phyloP scores from a whole-genome alignment of 345 rosid genomes.

The Combretum micranthum region DNA sequence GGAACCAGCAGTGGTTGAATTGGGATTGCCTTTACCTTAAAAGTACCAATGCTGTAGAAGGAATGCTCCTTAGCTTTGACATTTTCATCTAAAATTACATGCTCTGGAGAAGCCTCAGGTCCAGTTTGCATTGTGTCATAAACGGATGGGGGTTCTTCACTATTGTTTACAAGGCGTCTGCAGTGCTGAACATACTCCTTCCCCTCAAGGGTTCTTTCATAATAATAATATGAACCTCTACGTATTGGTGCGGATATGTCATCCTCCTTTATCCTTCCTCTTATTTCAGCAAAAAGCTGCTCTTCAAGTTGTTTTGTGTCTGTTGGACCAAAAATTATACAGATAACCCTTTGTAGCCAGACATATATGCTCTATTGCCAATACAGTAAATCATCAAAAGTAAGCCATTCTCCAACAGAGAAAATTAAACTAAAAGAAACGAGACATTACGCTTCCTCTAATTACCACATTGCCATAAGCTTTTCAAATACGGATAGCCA shows the following conservation, averaged over 20 bases:
- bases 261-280: constrained; percentile 81
- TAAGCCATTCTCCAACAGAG: no score
- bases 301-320: constrained; percentile 68
- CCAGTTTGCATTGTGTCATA: constrained; percentile 66
- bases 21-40: constrained; percentile 35
- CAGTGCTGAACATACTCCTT: constrained; percentile 84
- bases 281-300: constrained; percentile 59
- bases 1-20: background rate
- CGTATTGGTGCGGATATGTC: constrained; percentile 71
- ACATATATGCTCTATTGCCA: background rate
- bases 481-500: no score
- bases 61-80: constrained; percentile 45
- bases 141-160: constrained; percentile 47
- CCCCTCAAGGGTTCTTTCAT: constrained; percentile 60
- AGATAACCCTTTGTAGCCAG: no score
- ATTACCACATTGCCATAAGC: no score
- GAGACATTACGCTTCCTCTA: no score
- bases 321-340: constrained; percentile 10
- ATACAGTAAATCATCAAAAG: background rate
- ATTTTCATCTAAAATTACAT: constrained; percentile 83
- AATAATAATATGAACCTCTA: constrained; percentile 67
- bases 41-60: constrained; percentile 56
- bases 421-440: no score
- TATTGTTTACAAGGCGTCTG: constrained; percentile 37
- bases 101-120: constrained; percentile 73